Evolutionary conservation across 495 filamentous ascomycete genomes (phyloP).

Genomic region (Tuber indicum): DNA sequence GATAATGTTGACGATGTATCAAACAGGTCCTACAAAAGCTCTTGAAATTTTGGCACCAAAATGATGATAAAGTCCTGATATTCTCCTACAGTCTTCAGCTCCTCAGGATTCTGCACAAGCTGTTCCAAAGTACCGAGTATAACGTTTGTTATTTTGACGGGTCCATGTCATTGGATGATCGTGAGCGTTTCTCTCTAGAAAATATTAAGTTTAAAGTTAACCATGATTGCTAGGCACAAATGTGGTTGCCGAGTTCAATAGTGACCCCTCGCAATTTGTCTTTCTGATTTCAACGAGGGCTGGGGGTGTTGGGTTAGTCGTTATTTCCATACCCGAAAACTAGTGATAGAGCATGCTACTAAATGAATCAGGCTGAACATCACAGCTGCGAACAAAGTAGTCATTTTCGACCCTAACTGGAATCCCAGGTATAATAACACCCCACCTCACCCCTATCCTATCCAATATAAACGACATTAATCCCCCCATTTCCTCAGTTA

Average conservation of each 20-base stretch:
- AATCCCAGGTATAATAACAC: constrained; percentile 58
- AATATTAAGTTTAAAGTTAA: background rate
- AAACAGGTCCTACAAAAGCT: constrained; percentile 69
- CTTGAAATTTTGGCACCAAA: constrained; percentile 79
- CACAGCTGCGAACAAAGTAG: constrained; percentile 95
- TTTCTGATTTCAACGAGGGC: constrained; percentile 93
- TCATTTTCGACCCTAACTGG: constrained; percentile 97
- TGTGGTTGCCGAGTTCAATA: constrained; percentile 85
- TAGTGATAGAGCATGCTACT: background rate
- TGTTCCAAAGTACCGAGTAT: constrained; percentile 87
- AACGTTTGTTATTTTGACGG: constrained; percentile 89
- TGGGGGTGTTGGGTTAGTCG: constrained; percentile 55
- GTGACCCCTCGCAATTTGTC: constrained; percentile 80
- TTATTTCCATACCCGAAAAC: background rate
- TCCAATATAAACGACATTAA: background rate
- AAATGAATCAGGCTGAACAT: constrained; percentile 69
- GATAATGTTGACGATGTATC: background rate
- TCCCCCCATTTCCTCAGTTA: constrained; percentile 43
- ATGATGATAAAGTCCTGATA: constrained; percentile 86
- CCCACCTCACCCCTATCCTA: background rate
- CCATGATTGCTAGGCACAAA: constrained; percentile 44
- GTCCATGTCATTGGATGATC: constrained; percentile 76
- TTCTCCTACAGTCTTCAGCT: constrained; percentile 87
- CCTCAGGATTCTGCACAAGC: constrained; percentile 73
- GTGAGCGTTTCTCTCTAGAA: constrained; percentile 44